A percentile compares a stretch with the other conserved stretches of the same genome.
Evolutionary conservation across 345 rosid genomes (phyloP).

Genomic region (Leavenworthia alabamica): DNA sequence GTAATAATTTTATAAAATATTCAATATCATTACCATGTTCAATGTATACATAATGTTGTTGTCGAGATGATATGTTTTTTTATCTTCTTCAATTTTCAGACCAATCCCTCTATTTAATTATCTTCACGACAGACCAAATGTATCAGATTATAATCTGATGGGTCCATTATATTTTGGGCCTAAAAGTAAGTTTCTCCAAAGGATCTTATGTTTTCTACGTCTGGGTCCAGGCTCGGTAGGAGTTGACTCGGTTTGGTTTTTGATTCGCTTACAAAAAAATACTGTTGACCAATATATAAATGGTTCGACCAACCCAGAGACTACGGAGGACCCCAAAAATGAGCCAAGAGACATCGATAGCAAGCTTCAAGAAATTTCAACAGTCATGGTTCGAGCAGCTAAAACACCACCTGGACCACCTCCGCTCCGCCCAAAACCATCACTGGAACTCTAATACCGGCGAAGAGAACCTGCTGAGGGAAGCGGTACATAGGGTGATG

Average conservation of each 20-base stretch:
- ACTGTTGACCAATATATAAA: neutral
- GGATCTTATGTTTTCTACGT: neutral
- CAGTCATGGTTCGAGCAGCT: constrained; percentile 56
- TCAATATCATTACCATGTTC: neutral
- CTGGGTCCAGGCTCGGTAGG: constrained; percentile 9
- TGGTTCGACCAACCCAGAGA: neutral
- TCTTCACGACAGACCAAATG: constrained; percentile 19
- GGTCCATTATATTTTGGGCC: constrained; percentile 25
- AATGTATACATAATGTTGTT: neutral
- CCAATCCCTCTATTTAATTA: neutral
- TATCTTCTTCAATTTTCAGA: neutral
- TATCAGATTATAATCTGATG: constrained; percentile 2
- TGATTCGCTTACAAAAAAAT: neutral
- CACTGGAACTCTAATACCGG: constrained; percentile 27
- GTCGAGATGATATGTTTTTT: neutral
- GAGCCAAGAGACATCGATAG: constrained; percentile 24
- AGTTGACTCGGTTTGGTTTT: neutral
- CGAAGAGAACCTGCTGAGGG: constrained; percentile 22
- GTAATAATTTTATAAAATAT: neutral
- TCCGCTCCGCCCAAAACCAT: constrained; percentile 38
- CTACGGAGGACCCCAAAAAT: constrained; percentile 14
- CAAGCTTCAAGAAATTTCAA: constrained; percentile 48
- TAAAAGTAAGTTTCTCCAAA: neutral
- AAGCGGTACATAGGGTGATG: constrained; percentile 43
- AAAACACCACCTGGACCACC: constrained; percentile 44